Base-by-base conservation (phyloP, 352 stramenopile species). In the Globisporangium viniferum region DNA sequence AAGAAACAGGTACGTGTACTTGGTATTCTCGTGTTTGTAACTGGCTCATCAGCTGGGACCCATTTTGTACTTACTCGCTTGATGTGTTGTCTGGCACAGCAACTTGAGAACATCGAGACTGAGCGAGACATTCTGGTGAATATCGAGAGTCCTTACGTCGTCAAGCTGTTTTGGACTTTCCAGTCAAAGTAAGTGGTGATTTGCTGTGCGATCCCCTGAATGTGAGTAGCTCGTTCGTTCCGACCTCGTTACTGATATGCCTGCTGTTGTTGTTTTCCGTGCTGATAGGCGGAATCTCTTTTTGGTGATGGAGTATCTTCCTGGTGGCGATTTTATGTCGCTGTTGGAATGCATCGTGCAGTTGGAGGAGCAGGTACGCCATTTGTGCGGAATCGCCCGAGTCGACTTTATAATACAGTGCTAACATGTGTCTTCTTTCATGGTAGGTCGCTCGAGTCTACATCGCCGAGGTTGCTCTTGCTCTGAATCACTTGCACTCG, bases 131-230 rank as follows among this genome's bases (percentile, higher is more conserved):
- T 97, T 53, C 70, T 97, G 63, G 84, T 91, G 14, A 91, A 75
- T 61, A 88, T 96, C 10, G 75, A 95, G 62, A 96, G 90, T 61
- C 91, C 91, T 31, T 97, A 97, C 57, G 89, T 97, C 31, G 91
- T 97, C 22, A 97, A 95, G 71, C 72, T 97, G 5, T 97, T 94
- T 63, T 97, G 89, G 82, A 93, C 88, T 5, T 97, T 97, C 64
- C 91, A 97, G 77, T 93, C 82, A 35, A 91, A 87, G 86, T 94
- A 84, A 67, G 79, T 79, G 20, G 35, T 29, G 12, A 12, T 33
- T 20, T 44, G 61, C 33, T 2, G 10, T 36, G 36, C 29, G 41
- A 24, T 5, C 44, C 22, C 10, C 15, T 24, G 0, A n/a, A 24
- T 35, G 35, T n/a, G 12, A 15, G 35, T 35, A 58, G 60, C 33